phyloP scores from a whole-genome alignment of 495 filamentous ascomycete genomes.

The Lophiotrema nucula region DNA sequence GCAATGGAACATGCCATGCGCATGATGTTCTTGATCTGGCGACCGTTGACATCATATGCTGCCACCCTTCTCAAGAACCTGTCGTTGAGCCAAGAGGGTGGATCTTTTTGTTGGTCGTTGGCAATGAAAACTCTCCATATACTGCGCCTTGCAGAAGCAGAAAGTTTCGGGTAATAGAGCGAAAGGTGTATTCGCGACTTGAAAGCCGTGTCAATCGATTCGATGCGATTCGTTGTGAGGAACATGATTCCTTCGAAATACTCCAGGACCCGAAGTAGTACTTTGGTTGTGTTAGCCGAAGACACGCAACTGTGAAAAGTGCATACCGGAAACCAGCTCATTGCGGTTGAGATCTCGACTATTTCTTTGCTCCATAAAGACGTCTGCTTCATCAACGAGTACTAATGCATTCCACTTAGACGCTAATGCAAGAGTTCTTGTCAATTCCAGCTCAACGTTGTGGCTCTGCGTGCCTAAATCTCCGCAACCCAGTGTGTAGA shows the following conservation, averaged over 20 bases:
- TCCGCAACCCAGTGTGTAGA: constrained; percentile 9
- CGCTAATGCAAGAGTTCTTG: background rate
- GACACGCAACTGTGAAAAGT: constrained; percentile 51
- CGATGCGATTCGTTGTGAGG: constrained; percentile 19
- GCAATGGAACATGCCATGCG: no score
- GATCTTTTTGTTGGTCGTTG: background rate
- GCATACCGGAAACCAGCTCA: constrained; percentile 48
- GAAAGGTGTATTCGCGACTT: constrained; percentile 53
- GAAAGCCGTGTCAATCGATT: constrained; percentile 47
- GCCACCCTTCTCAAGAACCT: background rate
- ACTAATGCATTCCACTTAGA: constrained; percentile 35
- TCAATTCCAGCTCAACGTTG: constrained; percentile 1
- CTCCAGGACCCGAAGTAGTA: constrained; percentile 1
- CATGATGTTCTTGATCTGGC: background rate
- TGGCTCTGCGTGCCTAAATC: constrained; percentile 6
- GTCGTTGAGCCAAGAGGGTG: no score
- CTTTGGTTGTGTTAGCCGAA: constrained; percentile 44
- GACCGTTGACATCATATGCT: background rate
- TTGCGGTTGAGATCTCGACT: constrained; percentile 49
- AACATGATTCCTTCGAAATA: constrained; percentile 18
- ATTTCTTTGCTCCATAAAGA: constrained; percentile 39
- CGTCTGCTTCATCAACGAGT: constrained; percentile 40
- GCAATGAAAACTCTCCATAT: background rate
- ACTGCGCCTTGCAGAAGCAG: background rate
- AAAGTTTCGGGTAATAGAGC: constrained; percentile 25